A percentile compares a stretch with the other conserved stretches of the same genome.
These are phyloP conservation scores for Meyerozyma athensensis DNA, from an alignment of 1,139 yeast species.

Conservation along the genomic window DNA sequence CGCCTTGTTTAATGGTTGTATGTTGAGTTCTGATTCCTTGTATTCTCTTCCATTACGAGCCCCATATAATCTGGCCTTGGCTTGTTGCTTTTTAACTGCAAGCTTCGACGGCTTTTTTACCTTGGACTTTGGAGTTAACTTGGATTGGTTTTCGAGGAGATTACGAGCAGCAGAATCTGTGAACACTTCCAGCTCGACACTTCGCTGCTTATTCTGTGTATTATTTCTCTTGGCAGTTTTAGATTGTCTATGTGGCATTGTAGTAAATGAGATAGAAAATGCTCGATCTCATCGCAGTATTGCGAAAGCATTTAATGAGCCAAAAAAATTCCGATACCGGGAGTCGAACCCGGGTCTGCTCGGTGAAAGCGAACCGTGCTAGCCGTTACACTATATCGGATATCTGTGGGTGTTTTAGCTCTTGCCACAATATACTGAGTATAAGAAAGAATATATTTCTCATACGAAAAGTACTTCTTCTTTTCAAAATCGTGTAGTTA, in stretches of 20 bases:
- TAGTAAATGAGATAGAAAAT: not conserved
- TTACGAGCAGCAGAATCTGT: slow-evolving; percentile 64
- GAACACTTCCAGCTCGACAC: slow-evolving; percentile 62
- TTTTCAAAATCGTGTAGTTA: too few species aligned
- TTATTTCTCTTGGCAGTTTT: slow-evolving; percentile 53
- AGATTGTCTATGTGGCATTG: slow-evolving; percentile 55
- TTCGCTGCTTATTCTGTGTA: slow-evolving; percentile 50
- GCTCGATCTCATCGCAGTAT: slow-evolving; percentile 2
- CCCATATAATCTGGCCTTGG: slow-evolving; percentile 63
- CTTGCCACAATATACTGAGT: too few species aligned
- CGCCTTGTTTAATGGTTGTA: slow-evolving; percentile 79
- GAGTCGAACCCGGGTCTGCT: slow-evolving; percentile 82
- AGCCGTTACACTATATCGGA: slow-evolving; percentile 81
- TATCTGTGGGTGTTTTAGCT: too few species aligned
- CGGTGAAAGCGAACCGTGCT: slow-evolving; percentile 83
- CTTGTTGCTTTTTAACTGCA: slow-evolving; percentile 61
- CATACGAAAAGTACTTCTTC: too few species aligned
- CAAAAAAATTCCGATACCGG: slow-evolving; percentile 61
- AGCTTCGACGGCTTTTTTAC: slow-evolving; percentile 48
- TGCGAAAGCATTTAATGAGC: not conserved
- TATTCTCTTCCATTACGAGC: slow-evolving; percentile 62
- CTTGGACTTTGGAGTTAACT: slow-evolving; percentile 56
- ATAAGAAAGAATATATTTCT: too few species aligned
- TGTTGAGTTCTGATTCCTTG: slow-evolving; percentile 69
- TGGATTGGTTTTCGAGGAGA: slow-evolving; percentile 56